phyloP scores from a whole-genome alignment of 2,329 filamentous ascomycete species.

The Nigrospora osmanthi region DNA sequence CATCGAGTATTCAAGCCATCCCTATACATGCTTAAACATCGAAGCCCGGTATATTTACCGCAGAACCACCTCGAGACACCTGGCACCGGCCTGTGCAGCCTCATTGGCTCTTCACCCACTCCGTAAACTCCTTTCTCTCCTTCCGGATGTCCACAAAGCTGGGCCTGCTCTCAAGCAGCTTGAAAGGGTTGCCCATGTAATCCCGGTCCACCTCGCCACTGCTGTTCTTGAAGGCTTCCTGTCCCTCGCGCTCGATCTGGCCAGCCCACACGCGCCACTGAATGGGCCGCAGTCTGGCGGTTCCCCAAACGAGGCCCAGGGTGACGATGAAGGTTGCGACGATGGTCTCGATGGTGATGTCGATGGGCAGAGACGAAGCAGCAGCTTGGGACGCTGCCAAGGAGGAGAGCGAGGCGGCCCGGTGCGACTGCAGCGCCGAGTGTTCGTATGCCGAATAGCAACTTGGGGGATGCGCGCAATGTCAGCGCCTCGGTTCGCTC shows the following conservation, averaged over 20 bases:
- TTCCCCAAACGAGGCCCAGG: conserved; percentile 71
- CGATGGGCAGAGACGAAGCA: conserved; percentile 57
- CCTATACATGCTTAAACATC: too few species aligned
- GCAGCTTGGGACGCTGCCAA: conserved; percentile 32
- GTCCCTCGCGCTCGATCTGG: conserved; percentile 72
- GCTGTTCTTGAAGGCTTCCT: conserved; percentile 46
- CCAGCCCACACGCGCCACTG: conserved; percentile 76
- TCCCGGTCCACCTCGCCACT: conserved; percentile 62
- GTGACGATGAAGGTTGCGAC: conserved; percentile 74
- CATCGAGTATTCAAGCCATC: too few species aligned
- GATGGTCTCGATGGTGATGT: conserved; percentile 77
- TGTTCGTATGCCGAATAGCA: conserved; percentile 97
- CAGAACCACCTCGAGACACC: conserved; percentile 1
- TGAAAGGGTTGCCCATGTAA: conserved; percentile 72
- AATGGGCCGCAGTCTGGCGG: conserved; percentile 75
- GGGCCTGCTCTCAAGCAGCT: conserved; percentile 67
- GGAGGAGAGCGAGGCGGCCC: conserved; percentile 36
- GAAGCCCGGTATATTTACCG: too few species aligned
- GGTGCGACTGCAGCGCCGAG: conserved; percentile 60
- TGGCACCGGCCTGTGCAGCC: not conserved
- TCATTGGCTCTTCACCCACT: conserved; percentile 52
- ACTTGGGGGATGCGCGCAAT: conserved; percentile 35
- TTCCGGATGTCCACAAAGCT: conserved; percentile 86
- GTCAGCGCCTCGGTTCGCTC: not conserved
- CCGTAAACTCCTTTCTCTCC: conserved; percentile 69